These are phyloP conservation scores for Populus pruinosa DNA, from an alignment of 345 rosid genomes.

Conservation along the genomic window DNA sequence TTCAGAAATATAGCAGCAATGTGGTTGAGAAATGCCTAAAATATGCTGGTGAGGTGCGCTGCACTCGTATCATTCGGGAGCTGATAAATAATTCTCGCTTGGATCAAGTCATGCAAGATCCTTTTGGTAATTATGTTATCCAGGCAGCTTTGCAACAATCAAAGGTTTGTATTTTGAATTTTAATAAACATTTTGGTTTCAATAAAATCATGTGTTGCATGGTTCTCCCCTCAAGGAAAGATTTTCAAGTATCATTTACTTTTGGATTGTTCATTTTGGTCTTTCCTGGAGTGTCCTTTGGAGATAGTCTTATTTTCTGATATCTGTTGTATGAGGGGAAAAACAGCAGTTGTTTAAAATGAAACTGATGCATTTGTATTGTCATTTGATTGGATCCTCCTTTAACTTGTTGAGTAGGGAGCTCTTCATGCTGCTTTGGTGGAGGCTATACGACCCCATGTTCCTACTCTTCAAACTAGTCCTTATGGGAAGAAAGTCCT, in stretches of 20 bases:
- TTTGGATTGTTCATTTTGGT: background rate
- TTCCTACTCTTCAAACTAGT: conserved; percentile 59
- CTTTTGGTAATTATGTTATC: conserved; percentile 75
- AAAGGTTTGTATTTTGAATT: conserved; percentile 37
- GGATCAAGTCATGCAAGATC: conserved; percentile 79
- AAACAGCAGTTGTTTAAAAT: background rate
- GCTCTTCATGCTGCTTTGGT: conserved; percentile 48
- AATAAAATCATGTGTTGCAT: background rate
- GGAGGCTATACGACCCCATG: conserved; percentile 59
- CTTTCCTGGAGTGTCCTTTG: background rate
- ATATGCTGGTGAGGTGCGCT: conserved; percentile 47
- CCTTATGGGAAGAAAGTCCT: conserved; percentile 86
- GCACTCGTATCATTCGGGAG: conserved; percentile 45
- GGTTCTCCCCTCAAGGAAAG: background rate
- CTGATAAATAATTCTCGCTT: conserved; percentile 51
- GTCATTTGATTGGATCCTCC: background rate
- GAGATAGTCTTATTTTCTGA: background rate
- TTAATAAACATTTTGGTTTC: background rate
- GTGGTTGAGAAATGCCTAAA: conserved; percentile 82
- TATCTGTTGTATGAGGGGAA: background rate
- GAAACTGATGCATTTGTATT: background rate
- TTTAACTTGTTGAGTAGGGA: conserved; percentile 46
- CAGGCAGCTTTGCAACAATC: conserved; percentile 72
- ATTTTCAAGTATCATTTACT: background rate
- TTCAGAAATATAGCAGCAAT: conserved; percentile 89